Percentiles rank a stretch among this genome's conserved stretches.
These are phyloP conservation scores for Colletotrichum sp. DNA, from an alignment of 2,329 filamentous ascomycete species.

Conservation along the genomic window DNA sequence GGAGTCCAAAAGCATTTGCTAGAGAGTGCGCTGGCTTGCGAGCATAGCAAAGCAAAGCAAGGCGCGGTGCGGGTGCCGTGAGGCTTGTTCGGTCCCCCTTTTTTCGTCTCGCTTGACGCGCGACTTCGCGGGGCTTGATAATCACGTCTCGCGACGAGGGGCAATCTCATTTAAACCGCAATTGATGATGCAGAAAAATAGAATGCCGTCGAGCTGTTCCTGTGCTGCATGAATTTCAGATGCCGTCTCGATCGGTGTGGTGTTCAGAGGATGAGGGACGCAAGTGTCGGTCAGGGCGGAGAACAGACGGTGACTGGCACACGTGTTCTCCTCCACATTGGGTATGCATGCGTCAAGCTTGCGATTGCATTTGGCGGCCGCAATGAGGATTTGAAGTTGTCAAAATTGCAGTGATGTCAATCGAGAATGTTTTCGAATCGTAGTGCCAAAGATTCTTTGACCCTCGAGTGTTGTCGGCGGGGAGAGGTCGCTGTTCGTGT, in stretches of 20 bases:
- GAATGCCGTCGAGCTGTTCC: background rate
- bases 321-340: constrained; percentile 21
- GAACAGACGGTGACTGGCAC: background rate
- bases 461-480: background rate
- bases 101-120: background rate
- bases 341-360: constrained; percentile 13
- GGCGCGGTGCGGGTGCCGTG: background rate
- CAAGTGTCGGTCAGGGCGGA: background rate
- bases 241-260: background rate
- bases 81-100: background rate
- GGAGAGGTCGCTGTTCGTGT: background rate
- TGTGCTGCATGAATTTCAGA: background rate
- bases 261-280: background rate
- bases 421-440: background rate
- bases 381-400: background rate
- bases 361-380: background rate
- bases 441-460: background rate
- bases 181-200: background rate
- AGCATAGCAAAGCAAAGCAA: background rate
- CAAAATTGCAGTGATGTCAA: background rate
- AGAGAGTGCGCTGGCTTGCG: background rate
- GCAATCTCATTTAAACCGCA: background rate
- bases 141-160: background rate
- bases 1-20: background rate
- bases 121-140: background rate